Base-by-base conservation (phyloP, 2,329 filamentous ascomycete genomes). In the Sporothrix humicola region DNA sequence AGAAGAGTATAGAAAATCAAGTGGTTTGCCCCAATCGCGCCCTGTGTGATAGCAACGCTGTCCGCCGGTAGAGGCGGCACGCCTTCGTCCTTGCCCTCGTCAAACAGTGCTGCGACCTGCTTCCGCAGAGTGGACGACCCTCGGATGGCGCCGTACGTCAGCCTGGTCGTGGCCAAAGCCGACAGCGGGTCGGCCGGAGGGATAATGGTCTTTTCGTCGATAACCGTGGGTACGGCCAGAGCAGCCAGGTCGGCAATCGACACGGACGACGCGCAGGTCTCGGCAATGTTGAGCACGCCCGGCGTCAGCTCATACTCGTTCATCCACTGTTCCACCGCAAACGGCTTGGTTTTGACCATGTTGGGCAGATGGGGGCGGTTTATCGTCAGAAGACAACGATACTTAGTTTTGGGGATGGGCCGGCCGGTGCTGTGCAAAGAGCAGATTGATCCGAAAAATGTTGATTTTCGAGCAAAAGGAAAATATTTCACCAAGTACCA, bases 1-100 rank as follows among this genome's bases (percentile, higher is more conserved):
- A 96, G 80, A 7, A 96, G 84, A 0, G 91, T 85, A 80, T 95
- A 95, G 8, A 96, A 87, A 2, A 90, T 83, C n/a, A 96, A 83
- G 77, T 94, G 93, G 79, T 97, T 97, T n/a, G 93, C 94, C 6
- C 89, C 87, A 69, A 97, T 97, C 15, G 93, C 93, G 10, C 94
- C 94, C 44, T 91, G 89, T 0, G 93, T 93, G 74, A 95, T 90
- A 71, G 97, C 81, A 56, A 97, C 86, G 77, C 92, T 90, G 17
- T 94, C 89, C 0, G 79, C 73, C 0, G 79, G 73, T 80, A 83
- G 20, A 20, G 74, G 7, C 87, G 83, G 0, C 90, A 92, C 72
- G 5, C 4, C 56, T 2, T 12, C 72, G 20, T 61, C 73, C 15
- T 69, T 54, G 15, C 63, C 66, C 15, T 20, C 80, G 75, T 82